Evolutionary conservation across 176 grass and related monocot genomes (phyloP), one percentile per base, ranked within the genome.

Genomic region (Phoenix dactylifera): DNA sequence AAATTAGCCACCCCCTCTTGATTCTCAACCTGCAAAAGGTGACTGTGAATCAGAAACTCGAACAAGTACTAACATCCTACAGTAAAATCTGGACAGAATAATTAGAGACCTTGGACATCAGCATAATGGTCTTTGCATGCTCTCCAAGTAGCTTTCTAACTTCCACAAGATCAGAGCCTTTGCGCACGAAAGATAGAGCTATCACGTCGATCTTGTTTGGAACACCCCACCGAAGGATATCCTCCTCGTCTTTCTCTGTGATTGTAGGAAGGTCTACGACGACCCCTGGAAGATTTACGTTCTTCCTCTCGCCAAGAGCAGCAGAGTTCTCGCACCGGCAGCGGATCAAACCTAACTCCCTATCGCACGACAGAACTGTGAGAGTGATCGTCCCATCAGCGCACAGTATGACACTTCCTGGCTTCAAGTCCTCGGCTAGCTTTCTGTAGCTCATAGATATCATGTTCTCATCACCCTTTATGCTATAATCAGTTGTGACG

Each of bases 391-490:
- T 55, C 14, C 65, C 65, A 67, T 67, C 65, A 15, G 65, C 24
- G 22, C 65, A 67, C 3, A 67, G 18, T 29, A 67, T 55, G 16
- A 16, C 26, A 55, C 52, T 55, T 24, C 17, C 25, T 16, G 65
- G 52, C 52, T 68, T 68, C 52, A 56, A 35, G 55, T 68, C 65
- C 26, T 68, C 26, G 3, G 65, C 52, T 30, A 68, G 5, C 28
- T 68, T 68, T 22, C 48, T 68, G 52, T 68, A 68, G n/a, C 65
- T 68, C 65, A 68, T 68, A 19, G 65, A 68, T 55, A 68, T 68
- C 65, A 39, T 68, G 15, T 68, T 22, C 4, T 32, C 52, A 68
- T 68, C 52, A 5, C 65, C 65, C 52, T 68, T 32, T 35, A 48
- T 56, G 26, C 26, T 56, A 51, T 68, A 68, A 68, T 68, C 65